A percentile compares a stretch with the other conserved stretches of the same genome.
Evolutionary conservation across 371 early-diverging fungal genomes (phyloP).

Genomic region (Rhizopus sp.): DNA sequence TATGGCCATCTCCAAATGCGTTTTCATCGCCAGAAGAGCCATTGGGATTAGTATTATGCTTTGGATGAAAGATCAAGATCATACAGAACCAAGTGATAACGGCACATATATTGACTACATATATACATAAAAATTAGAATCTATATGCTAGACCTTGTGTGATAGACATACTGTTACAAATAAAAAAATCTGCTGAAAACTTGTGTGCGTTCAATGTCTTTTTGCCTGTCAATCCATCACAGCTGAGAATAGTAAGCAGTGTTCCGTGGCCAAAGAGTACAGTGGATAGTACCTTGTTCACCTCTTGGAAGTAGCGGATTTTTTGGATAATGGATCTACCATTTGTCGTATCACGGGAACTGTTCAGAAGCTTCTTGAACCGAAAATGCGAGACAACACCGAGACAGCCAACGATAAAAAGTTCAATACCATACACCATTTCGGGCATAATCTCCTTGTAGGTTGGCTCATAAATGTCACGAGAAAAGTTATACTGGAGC

Average conservation of each 20-base stretch:
- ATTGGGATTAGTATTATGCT: slow-evolving; percentile 8
- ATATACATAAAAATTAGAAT: too few species aligned
- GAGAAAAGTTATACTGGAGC: slow-evolving; percentile 43
- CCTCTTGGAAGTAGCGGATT: slow-evolving; percentile 54
- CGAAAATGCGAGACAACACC: slow-evolving; percentile 49
- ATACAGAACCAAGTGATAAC: slow-evolving; percentile 32
- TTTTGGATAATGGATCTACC: slow-evolving; percentile 40
- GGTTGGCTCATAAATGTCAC: slow-evolving; percentile 34
- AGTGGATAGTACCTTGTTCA: slow-evolving; percentile 42
- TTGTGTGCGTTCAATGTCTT: slow-evolving; percentile 44
- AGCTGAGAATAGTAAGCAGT: slow-evolving; percentile 39
- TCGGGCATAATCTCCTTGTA: slow-evolving; percentile 53
- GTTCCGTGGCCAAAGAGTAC: slow-evolving; percentile 33
- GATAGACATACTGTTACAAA: slow-evolving; percentile 44
- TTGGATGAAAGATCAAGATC: slow-evolving; percentile 30
- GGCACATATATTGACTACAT: slow-evolving; percentile 29
- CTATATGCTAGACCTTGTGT: not conserved
- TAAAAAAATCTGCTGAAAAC: slow-evolving; percentile 49
- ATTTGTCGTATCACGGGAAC: slow-evolving; percentile 34
- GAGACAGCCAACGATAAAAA: slow-evolving; percentile 40
- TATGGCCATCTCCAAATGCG: not conserved
- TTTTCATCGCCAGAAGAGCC: not conserved
- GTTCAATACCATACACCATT: slow-evolving; percentile 45
- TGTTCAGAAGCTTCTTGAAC: slow-evolving; percentile 39
- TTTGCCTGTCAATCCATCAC: slow-evolving; percentile 38